Conservation (phyloP, 2,329 filamentous ascomycete genomes). For the Ilyonectria sp. region DNA sequence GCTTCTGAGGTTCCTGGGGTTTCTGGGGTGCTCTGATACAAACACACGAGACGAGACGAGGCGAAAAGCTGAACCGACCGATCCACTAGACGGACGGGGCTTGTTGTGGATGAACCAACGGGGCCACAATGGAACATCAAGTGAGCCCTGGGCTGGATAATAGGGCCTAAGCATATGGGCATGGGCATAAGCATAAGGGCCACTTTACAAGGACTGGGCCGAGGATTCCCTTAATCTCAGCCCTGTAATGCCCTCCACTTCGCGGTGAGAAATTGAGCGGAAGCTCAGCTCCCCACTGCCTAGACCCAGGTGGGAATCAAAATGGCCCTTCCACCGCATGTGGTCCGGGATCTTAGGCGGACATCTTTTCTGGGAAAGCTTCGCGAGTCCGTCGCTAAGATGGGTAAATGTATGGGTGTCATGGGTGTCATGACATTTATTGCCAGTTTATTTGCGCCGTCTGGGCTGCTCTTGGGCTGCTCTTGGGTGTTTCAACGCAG, state of each 20-base stretch:
- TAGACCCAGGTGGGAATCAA: too few species aligned
- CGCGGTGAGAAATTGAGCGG: neutral
- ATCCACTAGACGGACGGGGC: neutral
- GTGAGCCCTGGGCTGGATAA: neutral
- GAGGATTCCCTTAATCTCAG: conserved; percentile 23
- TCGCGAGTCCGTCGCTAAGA: neutral
- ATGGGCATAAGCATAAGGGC: neutral
- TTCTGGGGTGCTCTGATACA: neutral
- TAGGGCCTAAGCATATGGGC: neutral
- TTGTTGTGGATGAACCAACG: neutral
- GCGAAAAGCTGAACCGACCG: neutral
- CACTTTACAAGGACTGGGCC: neutral
- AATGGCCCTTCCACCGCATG: neutral
- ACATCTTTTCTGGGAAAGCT: neutral
- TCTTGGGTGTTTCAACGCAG: neutral
- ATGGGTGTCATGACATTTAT: neutral
- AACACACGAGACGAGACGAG: neutral
- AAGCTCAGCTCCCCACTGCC: neutral
- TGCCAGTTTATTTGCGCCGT: neutral
- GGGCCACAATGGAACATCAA: neutral
- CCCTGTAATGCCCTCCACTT: conserved; percentile 7
- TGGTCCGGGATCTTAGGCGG: neutral
- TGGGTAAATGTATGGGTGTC: neutral
- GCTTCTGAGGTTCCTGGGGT: too few species aligned
- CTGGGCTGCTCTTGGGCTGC: neutral